A percentile compares a stretch with the other conserved stretches of the same genome.
Evolutionary conservation across 2,329 filamentous ascomycete species (phyloP).

Genomic region (Diaporthe citri): DNA sequence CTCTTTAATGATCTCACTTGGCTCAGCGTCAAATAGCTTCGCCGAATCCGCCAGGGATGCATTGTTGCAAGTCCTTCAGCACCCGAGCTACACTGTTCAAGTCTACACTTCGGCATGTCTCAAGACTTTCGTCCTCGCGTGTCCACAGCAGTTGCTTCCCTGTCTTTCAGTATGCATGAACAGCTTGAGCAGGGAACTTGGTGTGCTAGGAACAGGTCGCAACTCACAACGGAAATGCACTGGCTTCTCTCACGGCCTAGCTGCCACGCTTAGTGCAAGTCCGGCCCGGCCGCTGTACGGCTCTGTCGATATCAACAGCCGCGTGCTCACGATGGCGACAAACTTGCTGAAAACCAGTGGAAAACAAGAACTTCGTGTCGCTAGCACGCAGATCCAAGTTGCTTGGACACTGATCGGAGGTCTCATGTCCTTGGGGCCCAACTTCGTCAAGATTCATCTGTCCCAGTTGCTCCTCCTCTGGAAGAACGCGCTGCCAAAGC

Average conservation of each 20-base stretch:
- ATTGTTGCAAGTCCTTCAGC: conserved; percentile 89
- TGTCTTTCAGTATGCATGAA: conserved; percentile 98
- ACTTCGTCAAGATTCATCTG: conserved; percentile 98
- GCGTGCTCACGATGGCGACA: conserved; percentile 91
- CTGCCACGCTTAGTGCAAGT: conserved; percentile 90
- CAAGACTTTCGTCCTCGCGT: conserved; percentile 88
- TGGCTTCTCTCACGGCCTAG: conserved; percentile 91
- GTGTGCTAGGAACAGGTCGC: conserved; percentile 78
- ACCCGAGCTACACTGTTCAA: conserved; percentile 96
- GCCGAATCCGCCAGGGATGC: conserved; percentile 89
- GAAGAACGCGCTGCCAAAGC: conserved; percentile 97
- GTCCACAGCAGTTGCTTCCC: conserved; percentile 90
- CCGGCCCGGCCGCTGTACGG: conserved; percentile 90
- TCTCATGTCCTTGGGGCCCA: conserved; percentile 94
- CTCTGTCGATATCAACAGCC: conserved; percentile 94
- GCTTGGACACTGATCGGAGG: conserved; percentile 98
- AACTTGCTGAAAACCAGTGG: conserved; percentile 92
- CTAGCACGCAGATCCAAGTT: conserved; percentile 95
- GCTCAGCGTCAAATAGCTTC: conserved; percentile 83
- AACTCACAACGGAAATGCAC: conserved; percentile 87
- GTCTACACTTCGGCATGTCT: conserved; percentile 89
- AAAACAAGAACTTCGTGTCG: conserved; percentile 89
- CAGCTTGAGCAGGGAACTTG: conserved; percentile 88
- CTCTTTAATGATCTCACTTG: conserved; percentile 82
- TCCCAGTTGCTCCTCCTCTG: conserved; percentile 93